Evolutionary conservation across 345 rosid species (phyloP).

Genomic region (Gossypium anomalum): DNA sequence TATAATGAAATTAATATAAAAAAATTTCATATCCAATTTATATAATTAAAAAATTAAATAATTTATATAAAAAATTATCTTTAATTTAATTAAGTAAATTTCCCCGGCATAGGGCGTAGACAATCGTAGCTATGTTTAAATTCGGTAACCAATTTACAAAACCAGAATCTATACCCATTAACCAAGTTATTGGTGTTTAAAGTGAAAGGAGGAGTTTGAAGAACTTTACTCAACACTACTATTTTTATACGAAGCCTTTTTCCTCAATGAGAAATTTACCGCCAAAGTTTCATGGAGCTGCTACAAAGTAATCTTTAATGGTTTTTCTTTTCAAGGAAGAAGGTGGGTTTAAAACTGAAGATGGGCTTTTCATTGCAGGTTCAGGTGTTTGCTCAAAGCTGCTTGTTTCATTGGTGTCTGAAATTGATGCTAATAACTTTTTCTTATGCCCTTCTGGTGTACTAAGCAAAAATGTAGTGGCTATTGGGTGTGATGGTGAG

Average conservation of each 20-base stretch:
- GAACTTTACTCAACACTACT: neutral
- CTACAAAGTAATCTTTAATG: slow-evolving; percentile 77
- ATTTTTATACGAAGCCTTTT: neutral
- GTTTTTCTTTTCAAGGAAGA: slow-evolving; percentile 81
- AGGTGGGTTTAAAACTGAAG: slow-evolving; percentile 82
- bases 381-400: slow-evolving; percentile 53
- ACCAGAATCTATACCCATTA: neutral
- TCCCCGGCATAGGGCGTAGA: too few relatives aligned
- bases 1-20: too few relatives aligned
- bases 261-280: neutral
- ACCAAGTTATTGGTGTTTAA: neutral
- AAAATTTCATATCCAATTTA: too few relatives aligned
- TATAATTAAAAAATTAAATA: too few relatives aligned
- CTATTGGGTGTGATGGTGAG: neutral
- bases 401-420: slow-evolving; percentile 27
- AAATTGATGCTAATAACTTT: slow-evolving; percentile 20
- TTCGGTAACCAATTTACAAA: neutral
- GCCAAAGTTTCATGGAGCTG: slow-evolving; percentile 30
- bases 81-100: too few relatives aligned
- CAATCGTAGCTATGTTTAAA: too few relatives aligned
- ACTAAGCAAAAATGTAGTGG: slow-evolving; percentile 22
- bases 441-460: slow-evolving; percentile 59
- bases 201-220: too few relatives aligned
- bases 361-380: slow-evolving; percentile 53
- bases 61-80: too few relatives aligned